phyloP scores from a whole-genome alignment of 768 basidiomycete genomes.

The Suillus weaverae region DNA sequence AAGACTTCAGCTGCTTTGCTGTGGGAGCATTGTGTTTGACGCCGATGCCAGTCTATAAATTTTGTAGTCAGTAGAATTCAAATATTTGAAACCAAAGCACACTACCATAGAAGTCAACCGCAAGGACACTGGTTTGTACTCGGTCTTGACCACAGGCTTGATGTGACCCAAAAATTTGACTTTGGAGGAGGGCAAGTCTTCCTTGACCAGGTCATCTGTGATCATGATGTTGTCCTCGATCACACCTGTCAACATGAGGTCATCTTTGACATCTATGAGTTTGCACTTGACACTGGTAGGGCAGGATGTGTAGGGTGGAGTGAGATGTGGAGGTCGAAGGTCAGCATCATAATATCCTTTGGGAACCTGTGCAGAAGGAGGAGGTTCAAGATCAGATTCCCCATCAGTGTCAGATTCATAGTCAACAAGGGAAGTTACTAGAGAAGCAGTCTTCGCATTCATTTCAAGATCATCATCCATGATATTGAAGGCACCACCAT shows the following conservation, averaged over 20 bases:
- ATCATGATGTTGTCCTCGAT: not conserved
- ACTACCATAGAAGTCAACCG: not conserved
- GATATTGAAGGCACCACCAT: not conserved
- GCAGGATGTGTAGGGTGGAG: not conserved
- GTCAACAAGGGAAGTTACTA: not conserved
- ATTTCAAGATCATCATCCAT: too few relatives aligned
- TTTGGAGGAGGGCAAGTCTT: not conserved
- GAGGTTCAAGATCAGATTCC: not conserved
- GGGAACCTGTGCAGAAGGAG: not conserved
- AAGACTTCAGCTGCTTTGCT: not conserved
- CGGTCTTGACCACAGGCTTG: not conserved
- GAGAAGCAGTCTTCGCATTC: too few relatives aligned
- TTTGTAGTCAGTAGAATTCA: not conserved
- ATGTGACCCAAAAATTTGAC: not conserved
- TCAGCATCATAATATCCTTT: not conserved
- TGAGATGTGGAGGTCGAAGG: not conserved
- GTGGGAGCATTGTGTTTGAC: not conserved
- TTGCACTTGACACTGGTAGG: not conserved
- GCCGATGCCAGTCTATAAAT: not conserved
- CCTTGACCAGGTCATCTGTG: not conserved
- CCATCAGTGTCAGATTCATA: not conserved
- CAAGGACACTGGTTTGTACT: not conserved
- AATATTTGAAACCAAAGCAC: not conserved
- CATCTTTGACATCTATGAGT: not conserved
- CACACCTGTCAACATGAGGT: too few relatives aligned